Percentiles rank a stretch among this genome's conserved stretches.
Conservation (phyloP, 768 basidiomycete species). For the Leucocoprinus sp. region DNA sequence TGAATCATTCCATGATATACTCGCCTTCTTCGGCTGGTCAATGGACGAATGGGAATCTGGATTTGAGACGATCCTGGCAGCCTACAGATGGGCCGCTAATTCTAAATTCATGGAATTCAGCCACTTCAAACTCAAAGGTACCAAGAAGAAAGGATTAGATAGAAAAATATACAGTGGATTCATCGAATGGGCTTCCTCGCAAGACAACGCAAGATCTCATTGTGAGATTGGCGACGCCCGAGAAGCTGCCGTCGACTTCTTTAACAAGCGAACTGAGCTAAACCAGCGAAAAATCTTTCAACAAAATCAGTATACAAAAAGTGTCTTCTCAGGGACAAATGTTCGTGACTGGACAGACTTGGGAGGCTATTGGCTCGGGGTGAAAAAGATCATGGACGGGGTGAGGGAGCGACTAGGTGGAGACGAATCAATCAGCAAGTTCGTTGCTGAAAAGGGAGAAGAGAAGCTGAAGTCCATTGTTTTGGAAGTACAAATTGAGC, state of each 20-base stretch:
- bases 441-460: slow-evolving; percentile 31
- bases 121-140: slow-evolving; percentile 27
- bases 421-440: slow-evolving; percentile 30
- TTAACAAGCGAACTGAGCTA: slow-evolving; percentile 42
- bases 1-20: slow-evolving; percentile 38
- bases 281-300: slow-evolving; percentile 27
- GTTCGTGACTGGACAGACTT: slow-evolving; percentile 50
- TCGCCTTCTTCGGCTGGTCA: slow-evolving; percentile 50
- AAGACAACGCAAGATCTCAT: slow-evolving; percentile 5
- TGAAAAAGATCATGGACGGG: slow-evolving; percentile 45
- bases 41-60: slow-evolving; percentile 42
- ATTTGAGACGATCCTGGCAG: slow-evolving; percentile 43
- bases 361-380: slow-evolving; percentile 31
- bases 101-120: slow-evolving; percentile 45
- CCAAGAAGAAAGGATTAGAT: slow-evolving; percentile 34
- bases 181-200: slow-evolving; percentile 34
- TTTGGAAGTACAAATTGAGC: slow-evolving; percentile 26
- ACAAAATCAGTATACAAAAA: slow-evolving; percentile 34
- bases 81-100: slow-evolving; percentile 51
- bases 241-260: slow-evolving; percentile 42
- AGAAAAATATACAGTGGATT: slow-evolving; percentile 58
- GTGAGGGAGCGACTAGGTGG: slow-evolving; percentile 41
- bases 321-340: slow-evolving; percentile 37
- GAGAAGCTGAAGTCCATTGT: slow-evolving; percentile 31
- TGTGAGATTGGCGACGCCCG: slow-evolving; percentile 16